Evolutionary conservation across 106 monocot species (phyloP).

Genomic region (Dendrobium huoshanense): DNA sequence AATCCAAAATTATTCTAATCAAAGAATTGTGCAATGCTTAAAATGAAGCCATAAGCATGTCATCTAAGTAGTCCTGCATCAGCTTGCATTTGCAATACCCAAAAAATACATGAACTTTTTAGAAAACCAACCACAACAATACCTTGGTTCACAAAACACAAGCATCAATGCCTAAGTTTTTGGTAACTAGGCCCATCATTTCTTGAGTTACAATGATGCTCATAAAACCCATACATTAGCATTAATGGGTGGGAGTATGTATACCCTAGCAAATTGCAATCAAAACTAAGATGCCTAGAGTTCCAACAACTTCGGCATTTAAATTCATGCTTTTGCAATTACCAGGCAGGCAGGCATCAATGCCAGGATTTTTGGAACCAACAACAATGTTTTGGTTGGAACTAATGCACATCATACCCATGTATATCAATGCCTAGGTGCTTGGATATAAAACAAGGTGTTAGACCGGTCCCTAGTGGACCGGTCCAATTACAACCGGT

Average conservation of each 20-base stretch:
- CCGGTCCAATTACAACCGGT: too few species aligned
- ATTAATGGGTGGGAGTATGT: not conserved
- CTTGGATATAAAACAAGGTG: not conserved
- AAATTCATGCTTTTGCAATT: not conserved
- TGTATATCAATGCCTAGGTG: not conserved
- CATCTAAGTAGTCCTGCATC: too few species aligned
- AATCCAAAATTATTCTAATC: too few species aligned
- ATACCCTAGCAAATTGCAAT: not conserved
- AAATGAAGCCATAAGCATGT: too few species aligned
- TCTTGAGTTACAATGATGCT: not conserved
- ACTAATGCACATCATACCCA: not conserved
- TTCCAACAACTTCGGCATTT: not conserved
- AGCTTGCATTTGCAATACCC: too few species aligned
- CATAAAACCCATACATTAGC: not conserved
- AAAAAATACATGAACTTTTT: not conserved
- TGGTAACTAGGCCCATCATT: not conserved
- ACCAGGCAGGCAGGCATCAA: not conserved
- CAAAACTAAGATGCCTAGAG: not conserved
- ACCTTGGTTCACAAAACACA: not conserved
- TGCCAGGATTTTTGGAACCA: not conserved
- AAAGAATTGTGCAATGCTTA: too few species aligned
- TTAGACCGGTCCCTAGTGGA: too few species aligned
- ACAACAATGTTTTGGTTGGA: not conserved
- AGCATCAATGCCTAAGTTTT: not conserved
- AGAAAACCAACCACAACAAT: not conserved